Evolutionary conservation across 129 eudicot species (phyloP), one percentile per base, ranked within the genome.

Genomic region (Flaveria linearis): DNA sequence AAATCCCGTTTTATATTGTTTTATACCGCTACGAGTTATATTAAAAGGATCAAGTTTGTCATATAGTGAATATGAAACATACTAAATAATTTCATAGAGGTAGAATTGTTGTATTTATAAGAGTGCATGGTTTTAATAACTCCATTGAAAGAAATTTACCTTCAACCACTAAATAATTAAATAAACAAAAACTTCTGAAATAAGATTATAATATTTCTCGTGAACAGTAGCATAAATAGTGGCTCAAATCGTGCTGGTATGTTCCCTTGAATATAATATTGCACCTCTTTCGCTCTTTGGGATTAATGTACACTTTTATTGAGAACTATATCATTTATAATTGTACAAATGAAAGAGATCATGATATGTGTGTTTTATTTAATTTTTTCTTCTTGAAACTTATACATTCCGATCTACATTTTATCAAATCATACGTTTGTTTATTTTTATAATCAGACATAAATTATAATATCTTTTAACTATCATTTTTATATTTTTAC

Each of bases 231-330:
- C 83, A 73, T 66, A 65, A 66, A 80, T 66, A 68, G 84, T 80
- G 74, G 79, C 84, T 53, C 84, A 80, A 80, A 80, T 80, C 75
- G 36, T 55, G 84, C 75, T 80, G 75, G 30, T 80, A 73, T 80
- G 83, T 80, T 43, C 45, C 79, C 61, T 26, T 73, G 53, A 53
- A 73, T 80, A 66, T 55, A 53, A 73, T 80, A 73, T 30, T 66
- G 42, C 50, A 42, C 78, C 74, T 65, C 49, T 73, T 51, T 80
- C 65, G 66, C 39, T 33, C 58, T 63, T 64, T 64, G 74, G 73
- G 43, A 80, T 72, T 65, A 66, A 23, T 73, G 51, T 56, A 28
- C 26, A 18, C 41, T 39, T 77, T 56, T 45, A 43, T 69, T 26
- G 57, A 14, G 7, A 23, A 39, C 23, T 26, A 33, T 25, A 65